phyloP scores from a whole-genome alignment of 352 stramenopile species.

The Pythium rishiriense region DNA sequence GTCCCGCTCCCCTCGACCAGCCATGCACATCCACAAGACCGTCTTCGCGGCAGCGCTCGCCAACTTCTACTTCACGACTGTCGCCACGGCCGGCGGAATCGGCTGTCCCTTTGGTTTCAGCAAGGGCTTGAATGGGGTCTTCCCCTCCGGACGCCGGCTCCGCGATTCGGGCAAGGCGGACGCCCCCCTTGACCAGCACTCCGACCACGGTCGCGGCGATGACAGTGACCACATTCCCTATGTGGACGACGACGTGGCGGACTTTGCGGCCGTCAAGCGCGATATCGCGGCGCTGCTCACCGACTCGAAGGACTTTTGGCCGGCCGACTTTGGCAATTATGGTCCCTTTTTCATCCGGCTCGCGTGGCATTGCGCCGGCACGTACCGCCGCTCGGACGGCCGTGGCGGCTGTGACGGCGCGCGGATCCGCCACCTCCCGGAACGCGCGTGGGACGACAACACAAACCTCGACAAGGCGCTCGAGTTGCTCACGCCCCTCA shows the following conservation, averaged over 20 bases:
- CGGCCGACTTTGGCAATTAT: slow-evolving; percentile 89
- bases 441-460: slow-evolving; percentile 83
- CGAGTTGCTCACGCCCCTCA: slow-evolving; percentile 74
- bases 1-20: not conserved
- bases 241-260: slow-evolving; percentile 33
- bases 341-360: slow-evolving; percentile 81
- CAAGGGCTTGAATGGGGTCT: no score
- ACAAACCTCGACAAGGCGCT: slow-evolving; percentile 64
- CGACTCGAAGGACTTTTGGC: slow-evolving; percentile 79
- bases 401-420: slow-evolving; percentile 72
- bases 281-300: slow-evolving; percentile 77
- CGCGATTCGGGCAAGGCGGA: no score
- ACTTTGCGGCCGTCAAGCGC: slow-evolving; percentile 55
- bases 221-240: not conserved
- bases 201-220: not conserved
- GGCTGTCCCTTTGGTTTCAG: slow-evolving; percentile 40
- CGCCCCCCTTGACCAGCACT: no score
- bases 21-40: not conserved
- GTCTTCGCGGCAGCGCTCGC: not conserved
- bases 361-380: slow-evolving; percentile 84
- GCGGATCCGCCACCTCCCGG: slow-evolving; percentile 73
- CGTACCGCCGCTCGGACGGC: slow-evolving; percentile 64
- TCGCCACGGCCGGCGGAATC: not conserved
- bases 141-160: no score
- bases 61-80: not conserved